Evolutionary conservation across 2,329 filamentous ascomycete species (phyloP), one percentile per base, ranked within the genome.

Genomic region (Botryosphaeria agaves): DNA sequence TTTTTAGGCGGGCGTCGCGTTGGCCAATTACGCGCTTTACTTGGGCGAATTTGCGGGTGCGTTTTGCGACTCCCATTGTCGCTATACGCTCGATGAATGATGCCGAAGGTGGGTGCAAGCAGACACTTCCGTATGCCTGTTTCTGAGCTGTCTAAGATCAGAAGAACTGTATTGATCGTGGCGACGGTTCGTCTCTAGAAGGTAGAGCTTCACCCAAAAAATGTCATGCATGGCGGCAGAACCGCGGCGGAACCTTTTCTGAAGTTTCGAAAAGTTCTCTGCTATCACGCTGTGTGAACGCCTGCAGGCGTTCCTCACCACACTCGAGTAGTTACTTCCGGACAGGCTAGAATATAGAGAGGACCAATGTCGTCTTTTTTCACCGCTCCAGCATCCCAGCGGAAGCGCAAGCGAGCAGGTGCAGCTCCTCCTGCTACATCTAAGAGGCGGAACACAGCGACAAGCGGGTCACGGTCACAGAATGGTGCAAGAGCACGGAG

Each of bases 301-400:
- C n/a, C n/a, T n/a, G n/a, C n/a, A n/a, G n/a, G n/a, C n/a, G n/a
- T n/a, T n/a, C n/a, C n/a, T n/a, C n/a, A n/a, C n/a, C n/a, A n/a
- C n/a, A n/a, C n/a, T n/a, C n/a, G n/a, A n/a, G n/a, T n/a, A n/a
- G n/a, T n/a, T n/a, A n/a, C n/a, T n/a, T n/a, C n/a, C n/a, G n/a
- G n/a, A n/a, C n/a, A n/a, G n/a, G n/a, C n/a, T n/a, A n/a, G n/a
- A n/a, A n/a, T n/a, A n/a, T n/a, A n/a, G n/a, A n/a, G n/a, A n/a
- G n/a, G n/a, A 20, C 31, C 15, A 16, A 91, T 92, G 85, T 92
- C 87, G 47, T 93, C 85, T 23, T 98, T 95, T 58, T 98, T 98
- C 58, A 93, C 85, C 30, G 63, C 77, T 23, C 84, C 89, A 5
- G 78, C 79, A 24, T 77, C 79, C 30, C 78, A 87, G 48, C 82